Evolutionary conservation across 106 monocot species (phyloP).

Genomic region (Dendrobium chrysotoxum): DNA sequence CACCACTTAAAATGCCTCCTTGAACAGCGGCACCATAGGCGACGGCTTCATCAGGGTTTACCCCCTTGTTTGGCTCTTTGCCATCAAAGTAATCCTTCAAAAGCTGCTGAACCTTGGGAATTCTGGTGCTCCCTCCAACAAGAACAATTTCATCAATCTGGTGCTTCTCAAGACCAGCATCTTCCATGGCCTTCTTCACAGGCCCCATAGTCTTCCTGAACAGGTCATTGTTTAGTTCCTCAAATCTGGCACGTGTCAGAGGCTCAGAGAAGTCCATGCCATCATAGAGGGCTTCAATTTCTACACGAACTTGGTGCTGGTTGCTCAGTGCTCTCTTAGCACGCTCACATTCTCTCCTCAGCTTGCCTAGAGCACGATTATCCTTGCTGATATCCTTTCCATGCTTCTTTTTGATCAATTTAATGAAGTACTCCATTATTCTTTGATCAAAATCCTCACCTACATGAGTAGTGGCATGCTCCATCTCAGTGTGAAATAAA

Average conservation of each 20-base stretch:
- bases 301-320: conserved; percentile 32
- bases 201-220: conserved; percentile 33
- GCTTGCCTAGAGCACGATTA: conserved; percentile 31
- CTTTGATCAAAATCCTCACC: conserved; percentile 36
- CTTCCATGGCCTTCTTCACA: conserved; percentile 30
- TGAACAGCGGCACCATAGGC: conserved; percentile 26
- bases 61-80: conserved; percentile 29
- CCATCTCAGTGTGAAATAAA: no score
- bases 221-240: conserved; percentile 30
- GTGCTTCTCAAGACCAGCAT: conserved; percentile 27
- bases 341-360: conserved; percentile 34
- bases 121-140: conserved; percentile 29
- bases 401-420: conserved; percentile 31
- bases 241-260: conserved; percentile 23
- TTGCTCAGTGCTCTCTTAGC: conserved; percentile 38
- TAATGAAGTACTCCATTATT: conserved; percentile 37
- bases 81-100: conserved; percentile 32
- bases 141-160: conserved; percentile 38
- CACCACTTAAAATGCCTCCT: conserved; percentile 29
- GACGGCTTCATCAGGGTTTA: conserved; percentile 35
- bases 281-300: conserved; percentile 26
- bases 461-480: no score
- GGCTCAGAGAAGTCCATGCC: conserved; percentile 30
- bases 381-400: conserved; percentile 44
- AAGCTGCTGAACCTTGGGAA: conserved; percentile 35